phyloP scores from a whole-genome alignment of 2,329 filamentous ascomycete species.

The Aspergillus viridinutans region DNA sequence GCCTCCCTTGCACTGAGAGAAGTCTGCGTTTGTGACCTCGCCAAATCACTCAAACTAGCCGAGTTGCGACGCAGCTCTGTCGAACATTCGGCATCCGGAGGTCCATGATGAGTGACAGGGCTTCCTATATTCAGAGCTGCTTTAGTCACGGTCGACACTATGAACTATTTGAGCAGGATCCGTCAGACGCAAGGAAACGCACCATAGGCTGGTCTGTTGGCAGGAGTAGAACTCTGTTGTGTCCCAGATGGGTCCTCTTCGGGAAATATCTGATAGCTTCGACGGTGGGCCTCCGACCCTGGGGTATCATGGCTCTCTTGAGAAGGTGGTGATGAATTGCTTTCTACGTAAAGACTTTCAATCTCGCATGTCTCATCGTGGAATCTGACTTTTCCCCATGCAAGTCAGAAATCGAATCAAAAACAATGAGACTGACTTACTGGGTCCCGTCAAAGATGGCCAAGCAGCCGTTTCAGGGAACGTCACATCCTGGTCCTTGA shows the following conservation, averaged over 20 bases:
- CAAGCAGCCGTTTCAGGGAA: slow-evolving; percentile 15
- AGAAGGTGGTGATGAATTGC: neutral
- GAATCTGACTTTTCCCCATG: slow-evolving; percentile 14
- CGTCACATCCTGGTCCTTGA: slow-evolving; percentile 6
- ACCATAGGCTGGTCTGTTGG: neutral
- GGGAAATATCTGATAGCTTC: neutral
- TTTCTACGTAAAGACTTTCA: slow-evolving; percentile 10
- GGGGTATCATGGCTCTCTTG: neutral
- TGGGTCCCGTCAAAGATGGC: slow-evolving; percentile 12
- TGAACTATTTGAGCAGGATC: neutral
- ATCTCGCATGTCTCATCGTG: slow-evolving; percentile 20
- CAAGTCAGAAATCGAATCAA: neutral
- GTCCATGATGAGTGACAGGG: neutral
- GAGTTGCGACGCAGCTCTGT: neutral
- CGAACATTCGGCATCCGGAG: neutral
- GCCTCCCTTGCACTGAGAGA: slow-evolving; percentile 18
- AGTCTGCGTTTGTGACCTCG: neutral
- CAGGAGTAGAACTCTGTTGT: neutral
- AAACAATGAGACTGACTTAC: slow-evolving; percentile 2
- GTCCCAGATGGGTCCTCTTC: neutral
- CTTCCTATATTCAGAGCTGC: neutral
- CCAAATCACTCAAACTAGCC: neutral
- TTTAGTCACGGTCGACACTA: neutral
- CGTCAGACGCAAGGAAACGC: neutral
- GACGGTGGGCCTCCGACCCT: neutral